These are phyloP conservation scores for Verticillium klebahnii DNA, from an alignment of 2,329 filamentous ascomycete genomes.

Conservation along the genomic window DNA sequence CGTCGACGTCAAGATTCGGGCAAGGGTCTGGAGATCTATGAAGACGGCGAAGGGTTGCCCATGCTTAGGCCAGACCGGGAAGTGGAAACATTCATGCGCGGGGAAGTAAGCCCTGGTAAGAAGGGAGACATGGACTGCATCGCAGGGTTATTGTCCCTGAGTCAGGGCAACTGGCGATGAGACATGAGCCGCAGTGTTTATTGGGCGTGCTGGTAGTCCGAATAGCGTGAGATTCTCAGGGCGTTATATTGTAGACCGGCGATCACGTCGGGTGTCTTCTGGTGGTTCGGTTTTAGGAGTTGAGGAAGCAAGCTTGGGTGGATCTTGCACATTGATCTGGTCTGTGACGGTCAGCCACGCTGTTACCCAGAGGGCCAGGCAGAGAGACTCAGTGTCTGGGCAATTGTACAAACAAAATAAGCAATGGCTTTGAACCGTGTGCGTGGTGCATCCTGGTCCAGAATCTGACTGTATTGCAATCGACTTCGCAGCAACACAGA, in stretches of 20 bases:
- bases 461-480: too few species aligned
- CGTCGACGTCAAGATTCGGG: constrained; percentile 21
- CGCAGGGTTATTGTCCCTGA: constrained; percentile 81
- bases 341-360: neutral
- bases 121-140: constrained; percentile 83
- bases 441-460: too few species aligned
- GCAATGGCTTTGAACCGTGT: too few species aligned
- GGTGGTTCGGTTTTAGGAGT: too few species aligned
- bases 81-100: constrained; percentile 69
- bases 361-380: too few species aligned
- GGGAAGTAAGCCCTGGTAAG: constrained; percentile 63
- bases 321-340: too few species aligned
- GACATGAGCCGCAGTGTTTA: neutral
- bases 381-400: too few species aligned
- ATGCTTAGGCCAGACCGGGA: constrained; percentile 43
- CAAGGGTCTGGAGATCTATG: constrained; percentile 44
- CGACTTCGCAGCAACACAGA: too few species aligned
- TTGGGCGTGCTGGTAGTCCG: neutral
- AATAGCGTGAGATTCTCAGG: neutral
- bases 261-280: neutral
- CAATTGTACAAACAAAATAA: too few species aligned
- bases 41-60: constrained; percentile 35
- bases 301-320: too few species aligned
- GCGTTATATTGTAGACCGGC: neutral
- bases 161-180: constrained; percentile 86